Evolutionary conservation across 805 yeast species (phyloP).

Genomic region (Suhomyces xylopsoci): DNA sequence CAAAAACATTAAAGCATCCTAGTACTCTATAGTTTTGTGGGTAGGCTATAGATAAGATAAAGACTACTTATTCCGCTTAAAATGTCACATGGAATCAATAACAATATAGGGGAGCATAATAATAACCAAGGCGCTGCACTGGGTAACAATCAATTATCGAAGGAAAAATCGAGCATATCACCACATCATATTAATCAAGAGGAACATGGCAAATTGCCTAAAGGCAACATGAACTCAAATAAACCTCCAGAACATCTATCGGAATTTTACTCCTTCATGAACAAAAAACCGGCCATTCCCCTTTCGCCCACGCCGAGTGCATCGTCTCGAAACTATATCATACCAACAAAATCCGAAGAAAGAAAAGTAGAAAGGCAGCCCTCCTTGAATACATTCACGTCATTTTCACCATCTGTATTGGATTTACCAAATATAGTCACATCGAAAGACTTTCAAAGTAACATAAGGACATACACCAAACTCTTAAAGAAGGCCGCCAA

Average conservation of each 20-base stretch:
- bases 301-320: conserved; percentile 12
- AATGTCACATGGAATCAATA: background rate
- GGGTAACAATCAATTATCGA: background rate
- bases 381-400: conserved; percentile 41
- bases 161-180: background rate
- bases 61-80: background rate
- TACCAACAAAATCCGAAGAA: conserved; percentile 1
- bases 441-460: conserved; percentile 53
- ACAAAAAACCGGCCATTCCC: conserved; percentile 14
- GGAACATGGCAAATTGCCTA: background rate
- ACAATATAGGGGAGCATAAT: background rate
- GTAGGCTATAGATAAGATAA: background rate
- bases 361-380: conserved; percentile 21
- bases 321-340: conserved; percentile 9
- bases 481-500: conserved; percentile 45
- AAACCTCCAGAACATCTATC: conserved; percentile 53
- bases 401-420: conserved; percentile 50
- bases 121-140: background rate
- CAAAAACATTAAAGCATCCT: background rate
- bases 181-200: background rate
- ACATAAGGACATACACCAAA: conserved; percentile 47
- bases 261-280: conserved; percentile 56
- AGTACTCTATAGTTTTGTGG: background rate
- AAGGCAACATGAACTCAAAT: background rate
- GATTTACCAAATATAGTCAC: conserved; percentile 63